Percentiles rank a stretch among this genome's conserved stretches.
Evolutionary conservation across 106 monocot genomes (phyloP).

Genomic region (Dendrobium officinale): DNA sequence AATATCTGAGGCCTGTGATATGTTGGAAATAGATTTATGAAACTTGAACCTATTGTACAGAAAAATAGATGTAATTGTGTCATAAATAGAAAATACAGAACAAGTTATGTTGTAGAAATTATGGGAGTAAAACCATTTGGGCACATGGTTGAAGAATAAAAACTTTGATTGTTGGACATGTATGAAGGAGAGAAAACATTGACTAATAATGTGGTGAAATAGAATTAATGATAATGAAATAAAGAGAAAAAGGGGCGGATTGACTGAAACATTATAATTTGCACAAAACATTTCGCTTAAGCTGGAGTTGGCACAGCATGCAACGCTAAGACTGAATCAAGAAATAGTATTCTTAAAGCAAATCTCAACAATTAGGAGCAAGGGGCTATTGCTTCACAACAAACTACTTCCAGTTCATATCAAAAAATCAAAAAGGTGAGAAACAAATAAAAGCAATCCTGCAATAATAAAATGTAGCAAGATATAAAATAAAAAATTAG

Average conservation of each 20-base stretch:
- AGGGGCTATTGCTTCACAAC: background rate
- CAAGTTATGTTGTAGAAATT: too few species aligned
- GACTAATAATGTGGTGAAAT: background rate
- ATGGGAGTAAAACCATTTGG: too few species aligned
- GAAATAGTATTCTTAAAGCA: background rate
- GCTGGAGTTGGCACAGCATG: too few species aligned
- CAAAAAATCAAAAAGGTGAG: background rate
- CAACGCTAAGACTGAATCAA: too few species aligned
- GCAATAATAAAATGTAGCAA: background rate
- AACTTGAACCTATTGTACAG: too few species aligned
- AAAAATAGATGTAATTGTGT: too few species aligned
- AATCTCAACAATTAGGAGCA: background rate
- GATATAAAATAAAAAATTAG: background rate
- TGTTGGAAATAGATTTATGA: too few species aligned
- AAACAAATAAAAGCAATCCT: background rate
- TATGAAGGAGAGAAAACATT: background rate
- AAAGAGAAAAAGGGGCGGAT: background rate
- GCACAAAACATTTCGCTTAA: too few species aligned
- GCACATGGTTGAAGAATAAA: background rate
- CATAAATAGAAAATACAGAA: too few species aligned
- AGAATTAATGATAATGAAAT: background rate
- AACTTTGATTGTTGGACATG: background rate
- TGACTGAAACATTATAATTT: too few species aligned
- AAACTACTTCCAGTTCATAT: background rate
- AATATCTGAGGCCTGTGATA: too few species aligned